phyloP scores from a whole-genome alignment of 2,329 filamentous ascomycete genomes.

The Pseudogymnoascus sp. region DNA sequence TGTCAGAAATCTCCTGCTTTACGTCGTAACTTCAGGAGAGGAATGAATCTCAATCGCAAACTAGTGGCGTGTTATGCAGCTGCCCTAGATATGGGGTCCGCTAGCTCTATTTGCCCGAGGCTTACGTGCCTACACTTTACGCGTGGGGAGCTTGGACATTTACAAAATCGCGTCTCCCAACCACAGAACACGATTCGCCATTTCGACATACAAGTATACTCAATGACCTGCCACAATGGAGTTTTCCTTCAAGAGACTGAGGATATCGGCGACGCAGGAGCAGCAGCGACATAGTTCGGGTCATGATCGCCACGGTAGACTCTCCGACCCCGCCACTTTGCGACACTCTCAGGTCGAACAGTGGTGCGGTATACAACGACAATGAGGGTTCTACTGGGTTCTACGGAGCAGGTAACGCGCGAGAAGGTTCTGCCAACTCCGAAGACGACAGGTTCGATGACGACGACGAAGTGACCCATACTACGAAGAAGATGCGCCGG shows the following conservation, averaged over 20 bases:
- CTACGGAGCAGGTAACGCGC: not conserved
- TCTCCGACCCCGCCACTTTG: not conserved
- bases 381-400: not conserved
- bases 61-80: not conserved
- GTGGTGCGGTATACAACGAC: not conserved
- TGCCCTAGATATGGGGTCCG: not conserved
- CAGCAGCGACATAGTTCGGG: not conserved
- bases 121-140: not conserved
- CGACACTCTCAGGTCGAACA: not conserved
- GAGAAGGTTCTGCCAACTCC: not conserved
- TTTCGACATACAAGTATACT: not conserved
- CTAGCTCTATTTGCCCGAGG: not conserved
- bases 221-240: not conserved
- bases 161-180: conserved; percentile 4
- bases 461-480: conserved; percentile 19
- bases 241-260: not conserved
- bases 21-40: not conserved
- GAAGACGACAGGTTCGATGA: not conserved
- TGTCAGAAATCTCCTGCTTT: no score
- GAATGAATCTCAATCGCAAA: not conserved
- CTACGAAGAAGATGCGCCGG: conserved; percentile 40
- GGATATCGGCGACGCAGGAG: not conserved
- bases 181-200: not conserved
- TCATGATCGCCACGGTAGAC: not conserved
- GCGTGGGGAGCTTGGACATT: not conserved